Percentiles rank a stretch among this genome's conserved stretches.
Conservation (phyloP, 352 stramenopile species). For the Pythium periplocum region DNA sequence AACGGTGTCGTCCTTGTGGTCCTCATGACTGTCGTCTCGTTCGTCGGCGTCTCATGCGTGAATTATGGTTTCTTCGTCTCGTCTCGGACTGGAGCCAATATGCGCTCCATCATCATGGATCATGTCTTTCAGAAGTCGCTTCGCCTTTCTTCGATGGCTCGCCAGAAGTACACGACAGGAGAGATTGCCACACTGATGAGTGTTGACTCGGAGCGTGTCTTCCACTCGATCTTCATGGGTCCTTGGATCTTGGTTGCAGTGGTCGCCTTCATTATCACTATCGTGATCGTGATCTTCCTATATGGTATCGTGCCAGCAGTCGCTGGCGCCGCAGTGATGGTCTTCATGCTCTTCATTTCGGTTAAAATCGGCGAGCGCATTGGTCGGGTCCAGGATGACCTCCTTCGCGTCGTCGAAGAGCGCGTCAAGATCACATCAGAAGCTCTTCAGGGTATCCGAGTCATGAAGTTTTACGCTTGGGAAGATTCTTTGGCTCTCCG, state of each 20-base stretch:
- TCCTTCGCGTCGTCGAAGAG: constrained; percentile 31
- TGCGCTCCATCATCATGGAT: constrained; percentile 32
- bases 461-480: constrained; percentile 91
- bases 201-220: constrained; percentile 35
- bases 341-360: constrained; percentile 16
- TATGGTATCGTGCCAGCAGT: constrained; percentile 16
- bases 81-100: constrained; percentile 26
- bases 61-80: constrained; percentile 31
- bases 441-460: constrained; percentile 83
- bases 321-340: constrained; percentile 12
- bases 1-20: constrained; percentile 25
- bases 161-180: constrained; percentile 26
- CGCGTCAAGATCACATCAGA: constrained; percentile 92
- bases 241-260: constrained; percentile 24
- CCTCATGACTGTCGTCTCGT: constrained; percentile 27
- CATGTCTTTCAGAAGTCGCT: constrained; percentile 33
- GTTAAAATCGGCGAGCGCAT: constrained; percentile 13
- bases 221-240: constrained; percentile 25
- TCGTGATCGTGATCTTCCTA: constrained; percentile 23
- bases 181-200: constrained; percentile 34
- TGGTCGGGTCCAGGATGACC: constrained; percentile 17
- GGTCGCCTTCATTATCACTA: constrained; percentile 24
- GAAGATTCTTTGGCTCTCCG: constrained; percentile 39
- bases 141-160: constrained; percentile 22
- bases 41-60: constrained; percentile 25